Conservation (phyloP, 2,329 filamentous ascomycete species). For the Alternaria gaisen region DNA sequence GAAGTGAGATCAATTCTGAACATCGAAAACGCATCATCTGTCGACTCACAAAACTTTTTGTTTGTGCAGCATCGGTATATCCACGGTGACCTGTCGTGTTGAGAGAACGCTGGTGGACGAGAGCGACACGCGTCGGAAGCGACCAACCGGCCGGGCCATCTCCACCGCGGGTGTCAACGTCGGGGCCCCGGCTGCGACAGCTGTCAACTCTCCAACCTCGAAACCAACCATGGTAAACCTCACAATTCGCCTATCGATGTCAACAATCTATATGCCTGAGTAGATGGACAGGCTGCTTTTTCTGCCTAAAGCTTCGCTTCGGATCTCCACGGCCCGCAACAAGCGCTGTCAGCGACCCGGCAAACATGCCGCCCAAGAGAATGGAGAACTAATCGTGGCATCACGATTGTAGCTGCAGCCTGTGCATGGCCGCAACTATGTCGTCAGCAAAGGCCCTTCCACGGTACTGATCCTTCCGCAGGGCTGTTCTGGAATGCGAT, state of each 20-base stretch:
- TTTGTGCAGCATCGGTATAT: neutral
- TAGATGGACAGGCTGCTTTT: conserved; percentile 2
- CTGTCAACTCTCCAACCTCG: conserved; percentile 6
- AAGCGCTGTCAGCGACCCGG: neutral
- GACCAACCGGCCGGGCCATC: conserved; percentile 7
- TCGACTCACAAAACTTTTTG: neutral
- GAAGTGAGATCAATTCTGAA: neutral
- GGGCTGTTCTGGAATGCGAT: conserved; percentile 2
- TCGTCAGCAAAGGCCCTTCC: neutral
- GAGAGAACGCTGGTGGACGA: neutral
- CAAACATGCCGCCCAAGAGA: neutral
- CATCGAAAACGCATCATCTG: neutral
- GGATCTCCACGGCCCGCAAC: conserved; percentile 14
- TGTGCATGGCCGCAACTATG: conserved; percentile 1
- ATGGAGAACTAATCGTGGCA: conserved; percentile 1
- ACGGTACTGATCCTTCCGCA: conserved; percentile 2
- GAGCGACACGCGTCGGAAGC: neutral
- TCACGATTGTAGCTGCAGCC: neutral
- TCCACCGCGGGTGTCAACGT: neutral
- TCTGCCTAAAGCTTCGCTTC: neutral
- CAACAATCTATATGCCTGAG: neutral
- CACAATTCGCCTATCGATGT: neutral
- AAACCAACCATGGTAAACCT: neutral
- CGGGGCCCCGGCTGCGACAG: conserved; percentile 6
- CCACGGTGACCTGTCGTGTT: neutral